These are phyloP conservation scores for Fraxinus baroniana DNA, from an alignment of 305 asterid genomes.

Conservation along the genomic window DNA sequence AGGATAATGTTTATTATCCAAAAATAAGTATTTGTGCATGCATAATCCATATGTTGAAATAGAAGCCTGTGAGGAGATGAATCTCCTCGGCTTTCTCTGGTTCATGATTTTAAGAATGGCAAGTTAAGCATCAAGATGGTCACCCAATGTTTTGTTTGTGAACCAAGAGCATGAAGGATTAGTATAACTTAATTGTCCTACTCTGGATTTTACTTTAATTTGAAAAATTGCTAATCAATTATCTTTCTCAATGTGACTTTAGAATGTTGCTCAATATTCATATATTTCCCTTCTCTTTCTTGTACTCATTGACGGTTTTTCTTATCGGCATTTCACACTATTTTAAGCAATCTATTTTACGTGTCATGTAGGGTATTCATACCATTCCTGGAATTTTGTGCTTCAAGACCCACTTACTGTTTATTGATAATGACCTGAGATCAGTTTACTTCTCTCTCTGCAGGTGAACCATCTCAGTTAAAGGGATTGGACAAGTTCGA, in stretches of 20 bases:
- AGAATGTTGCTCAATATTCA: not conserved
- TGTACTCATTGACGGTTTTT: not conserved
- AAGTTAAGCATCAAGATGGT: not conserved
- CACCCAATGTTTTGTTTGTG: not conserved
- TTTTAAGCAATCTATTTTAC: not conserved
- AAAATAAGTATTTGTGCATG: not conserved
- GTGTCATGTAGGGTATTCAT: not conserved
- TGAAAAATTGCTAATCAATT: not conserved
- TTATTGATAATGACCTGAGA: not conserved
- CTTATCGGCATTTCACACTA: not conserved
- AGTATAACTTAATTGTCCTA: not conserved
- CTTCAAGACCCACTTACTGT: not conserved
- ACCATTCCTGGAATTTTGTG: not conserved
- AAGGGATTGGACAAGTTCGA: constrained; percentile 49
- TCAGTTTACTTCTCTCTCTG: constrained; percentile 19
- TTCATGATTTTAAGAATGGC: not conserved
- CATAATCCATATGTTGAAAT: not conserved
- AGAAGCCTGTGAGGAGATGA: not conserved
- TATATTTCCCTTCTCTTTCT: not conserved
- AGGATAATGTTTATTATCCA: not conserved
- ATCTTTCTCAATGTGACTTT: not conserved
- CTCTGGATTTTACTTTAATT: not conserved
- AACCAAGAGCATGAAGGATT: not conserved
- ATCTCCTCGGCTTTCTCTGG: not conserved
- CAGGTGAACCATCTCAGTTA: constrained; percentile 60